Evolutionary conservation across 1,139 yeast species (phyloP), one percentile per base, ranked within the genome.

Genomic region (Schwanniomyces etchellsii): DNA sequence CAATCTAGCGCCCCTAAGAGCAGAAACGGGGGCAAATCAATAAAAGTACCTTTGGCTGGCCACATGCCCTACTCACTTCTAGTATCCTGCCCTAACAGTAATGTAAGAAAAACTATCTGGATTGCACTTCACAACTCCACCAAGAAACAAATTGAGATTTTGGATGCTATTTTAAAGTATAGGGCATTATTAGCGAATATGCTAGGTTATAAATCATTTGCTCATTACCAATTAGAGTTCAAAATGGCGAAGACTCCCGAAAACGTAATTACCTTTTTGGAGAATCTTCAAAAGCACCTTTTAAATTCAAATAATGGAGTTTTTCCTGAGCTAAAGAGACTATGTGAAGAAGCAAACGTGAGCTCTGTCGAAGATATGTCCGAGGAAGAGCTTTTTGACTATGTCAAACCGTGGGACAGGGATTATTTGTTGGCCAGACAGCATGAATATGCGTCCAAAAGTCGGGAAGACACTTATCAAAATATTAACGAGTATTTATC

Each of bases 221-320:
- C 93, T 0, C 81, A 81, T 31, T 89, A 91, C 49, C 94, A 85
- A 48, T 62, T 91, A 25, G 80, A 77, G 37, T 95, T 86, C 40
- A 91, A 93, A 51, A 85, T 91, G 96, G 95, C 95, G 10, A 79
- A 79, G 38, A 69, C 59, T 6, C 95, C 96, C 0, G 76, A 73
- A 18, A 79, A 85, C 46, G 98, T 89, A 1, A 55, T 65, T 39
- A 64, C 79, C 5, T 88, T 91, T 42, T 60, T 91, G 34, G 54
- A 62, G 5, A 77, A 78, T 27, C 54, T 89, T 30, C 77, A 82
- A 16, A 50, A 55, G 9, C 50, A 47, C 14, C 50, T 54, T 14
- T 9, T 32, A 1, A 21, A 11, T 11, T 45, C 39, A 64, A 64
- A 60, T 26, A 74, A 77, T 1, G 70, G 73, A 15, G 84, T 93